Percentiles rank a stretch among this genome's conserved stretches.
These are phyloP conservation scores for Oryza officinalis DNA, from an alignment of 176 grass and related monocot species.

Conservation along the genomic window DNA sequence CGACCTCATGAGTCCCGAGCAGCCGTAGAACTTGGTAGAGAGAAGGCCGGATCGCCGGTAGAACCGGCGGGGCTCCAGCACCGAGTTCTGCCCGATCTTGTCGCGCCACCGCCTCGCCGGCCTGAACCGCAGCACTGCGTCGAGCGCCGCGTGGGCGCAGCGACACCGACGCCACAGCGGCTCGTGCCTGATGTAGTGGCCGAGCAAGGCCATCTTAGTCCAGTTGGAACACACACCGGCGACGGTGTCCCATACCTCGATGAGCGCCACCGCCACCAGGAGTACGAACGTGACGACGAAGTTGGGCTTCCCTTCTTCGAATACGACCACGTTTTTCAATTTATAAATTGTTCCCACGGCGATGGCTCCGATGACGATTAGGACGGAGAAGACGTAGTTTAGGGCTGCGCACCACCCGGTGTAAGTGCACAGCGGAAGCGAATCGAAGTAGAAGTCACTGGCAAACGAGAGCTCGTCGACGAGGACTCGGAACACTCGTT, in stretches of 20 bases:
- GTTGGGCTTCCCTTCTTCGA: neutral
- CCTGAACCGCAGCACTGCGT: neutral
- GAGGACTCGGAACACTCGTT: conserved; percentile 32
- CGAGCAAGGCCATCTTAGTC: conserved; percentile 46
- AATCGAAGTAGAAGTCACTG: conserved; percentile 44
- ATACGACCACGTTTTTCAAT: accelerated
- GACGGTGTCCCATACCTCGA: conserved; percentile 15
- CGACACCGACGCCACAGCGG: neutral
- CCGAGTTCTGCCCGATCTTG: conserved; percentile 37
- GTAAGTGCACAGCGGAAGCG: neutral
- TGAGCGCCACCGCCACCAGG: neutral
- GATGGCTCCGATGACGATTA: conserved; percentile 21
- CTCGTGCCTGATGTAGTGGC: conserved; percentile 2
- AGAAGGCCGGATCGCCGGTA: neutral
- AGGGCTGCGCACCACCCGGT: conserved; percentile 8
- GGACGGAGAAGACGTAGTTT: neutral
- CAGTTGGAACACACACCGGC: conserved; percentile 40
- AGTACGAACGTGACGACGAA: neutral
- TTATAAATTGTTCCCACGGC: neutral
- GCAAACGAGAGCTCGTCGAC: conserved; percentile 44
- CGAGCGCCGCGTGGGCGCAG: neutral
- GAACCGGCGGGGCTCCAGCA: conserved; percentile 31
- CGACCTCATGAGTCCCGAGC: conserved; percentile 10
- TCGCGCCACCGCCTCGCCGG: conserved; percentile 19
- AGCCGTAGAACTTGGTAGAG: neutral